Base-by-base conservation (phyloP, 257 asterid genomes). In the Ilex asprella region DNA sequence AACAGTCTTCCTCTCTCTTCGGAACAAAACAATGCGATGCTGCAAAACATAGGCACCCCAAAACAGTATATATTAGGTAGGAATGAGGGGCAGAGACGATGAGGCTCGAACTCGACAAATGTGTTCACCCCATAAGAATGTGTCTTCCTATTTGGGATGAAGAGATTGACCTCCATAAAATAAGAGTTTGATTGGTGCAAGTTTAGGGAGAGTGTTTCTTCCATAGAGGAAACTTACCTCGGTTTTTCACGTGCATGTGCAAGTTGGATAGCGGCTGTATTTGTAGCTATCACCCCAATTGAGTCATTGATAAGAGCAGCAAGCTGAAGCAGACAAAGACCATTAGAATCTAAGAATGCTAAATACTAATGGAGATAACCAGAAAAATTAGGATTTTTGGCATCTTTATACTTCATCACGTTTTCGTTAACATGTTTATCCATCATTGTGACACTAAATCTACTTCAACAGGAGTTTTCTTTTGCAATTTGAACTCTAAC, bases 251-350 rank as follows among this genome's bases (percentile, higher is more conserved):
- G 90, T 7, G 96, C 89, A 39, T 77, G 72, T 6, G 96, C 96
- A 10, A 90, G 88, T 62, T 85, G 97, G 44, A 90, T 68, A 15
- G 97, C 97, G 27, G 87, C 93, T 31, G 97, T 90, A 66, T 90
- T 90, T 2, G 95, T 82, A 46, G 88, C 73, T 67, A 90, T 82
- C 39, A 90, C 95, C 13, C 97, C 96, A 16, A 88, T 93, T 6
- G 97, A 87, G 53, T 87, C 97, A 55, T 85, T 88, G 52, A 87
- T 71, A 63, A 90, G 82, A 44, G 95, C 96, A 63, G 95, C 95
- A 58, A 90, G 84, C 96, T 90, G 72, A 56, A 55, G 21, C 11
- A 67, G 56, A 30, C 53, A 53, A 63, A 64, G 39, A 14, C 29
- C 21, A 52, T 47, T 16, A 50, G 21, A 52, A 13, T 44, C 52